Base-by-base conservation (phyloP, 495 filamentous ascomycete species). In the Aspergillus nidulans region DNA sequence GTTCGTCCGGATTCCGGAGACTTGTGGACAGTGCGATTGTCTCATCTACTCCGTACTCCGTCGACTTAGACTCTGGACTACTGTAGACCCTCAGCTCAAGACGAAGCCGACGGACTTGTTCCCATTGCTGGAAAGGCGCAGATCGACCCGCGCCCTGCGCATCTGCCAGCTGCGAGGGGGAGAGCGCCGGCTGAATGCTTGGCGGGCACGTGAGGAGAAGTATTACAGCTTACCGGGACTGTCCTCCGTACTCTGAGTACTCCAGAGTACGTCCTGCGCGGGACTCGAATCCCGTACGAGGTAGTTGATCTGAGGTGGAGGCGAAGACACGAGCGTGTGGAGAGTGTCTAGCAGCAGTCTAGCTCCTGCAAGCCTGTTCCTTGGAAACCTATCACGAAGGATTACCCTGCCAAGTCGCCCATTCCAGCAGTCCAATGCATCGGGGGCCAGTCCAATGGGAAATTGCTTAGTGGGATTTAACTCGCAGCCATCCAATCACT, bases 331-430 rank as follows among this genome's bases (percentile, higher is more conserved):
- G 30, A 34, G 30, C 30, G 6, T 34, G 30, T 34, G 30, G 30
- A 34, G 30, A 12, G 2, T 12, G 4, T 34, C n/a, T 19, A 19
- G 36, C 13, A 4, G 5, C 16, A 15, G 12, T 39, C 36, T 59
- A 52, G 56, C 55, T 20, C 51, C 54, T 63, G 60, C 60, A 52
- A 20, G 34, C 49, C 53, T 21, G 46, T 24, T 36, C 36, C 25
- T 43, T 59, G 60, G 57, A 54, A 59, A 54, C 54, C 57, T 63
- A 59, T 57, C 60, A 59, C 34, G 42, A 34, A 34, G 30, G 9
- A 34, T 10, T 12, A 34, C 30, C 30, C 9, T 34, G 53, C 52
- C 55, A 61, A 44, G 44, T 50, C 46, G 52, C 53, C 53, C 44
- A 24, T 46, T 55, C 20, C 44, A 44, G n/a, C n/a, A 7, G 9